These are phyloP conservation scores for Yarrowia sp. DNA, from an alignment of 805 yeast genomes.

Conservation along the genomic window DNA sequence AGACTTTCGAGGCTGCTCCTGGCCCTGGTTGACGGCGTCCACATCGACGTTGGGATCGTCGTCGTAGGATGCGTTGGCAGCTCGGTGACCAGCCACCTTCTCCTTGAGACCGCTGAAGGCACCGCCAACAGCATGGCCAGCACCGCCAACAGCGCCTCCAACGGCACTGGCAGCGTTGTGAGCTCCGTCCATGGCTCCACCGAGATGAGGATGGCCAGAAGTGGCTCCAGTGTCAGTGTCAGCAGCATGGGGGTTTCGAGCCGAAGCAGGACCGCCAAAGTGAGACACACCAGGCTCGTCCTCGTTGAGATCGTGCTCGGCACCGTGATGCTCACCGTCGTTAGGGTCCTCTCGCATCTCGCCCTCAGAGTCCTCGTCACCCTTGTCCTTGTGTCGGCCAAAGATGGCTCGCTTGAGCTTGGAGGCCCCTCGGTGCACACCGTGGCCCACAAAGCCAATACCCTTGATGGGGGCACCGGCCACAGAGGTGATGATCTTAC, in stretches of 20 bases:
- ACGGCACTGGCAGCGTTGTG: slow-evolving; percentile 50
- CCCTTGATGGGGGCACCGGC: slow-evolving; percentile 61
- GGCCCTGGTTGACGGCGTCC: slow-evolving; percentile 20
- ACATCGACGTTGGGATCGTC: slow-evolving; percentile 30
- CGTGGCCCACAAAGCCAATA: slow-evolving; percentile 58
- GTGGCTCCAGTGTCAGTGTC: slow-evolving; percentile 23
- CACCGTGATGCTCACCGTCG: neutral
- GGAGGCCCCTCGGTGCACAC: slow-evolving; percentile 47
- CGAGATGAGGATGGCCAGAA: slow-evolving; percentile 48
- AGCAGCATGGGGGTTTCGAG: slow-evolving; percentile 37
- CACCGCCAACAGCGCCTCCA: slow-evolving; percentile 55
- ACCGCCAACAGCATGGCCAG: slow-evolving; percentile 43
- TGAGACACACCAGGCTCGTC: slow-evolving; percentile 15
- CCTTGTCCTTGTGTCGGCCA: slow-evolving; percentile 45
- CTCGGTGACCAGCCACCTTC: slow-evolving; percentile 40
- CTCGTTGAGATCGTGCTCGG: slow-evolving; percentile 25
- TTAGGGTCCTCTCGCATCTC: slow-evolving; percentile 6
- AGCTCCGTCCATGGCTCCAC: slow-evolving; percentile 54
- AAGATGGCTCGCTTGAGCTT: slow-evolving; percentile 33
- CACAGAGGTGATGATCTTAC: slow-evolving; percentile 55
- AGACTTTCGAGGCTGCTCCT: slow-evolving; percentile 28
- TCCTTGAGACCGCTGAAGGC: slow-evolving; percentile 35
- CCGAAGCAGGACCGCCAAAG: slow-evolving; percentile 31
- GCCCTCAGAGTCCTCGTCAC: slow-evolving; percentile 16
- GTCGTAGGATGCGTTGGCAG: slow-evolving; percentile 18